phyloP scores from a whole-genome alignment of 495 filamentous ascomycete genomes.

The Podospora pseudoanserina region DNA sequence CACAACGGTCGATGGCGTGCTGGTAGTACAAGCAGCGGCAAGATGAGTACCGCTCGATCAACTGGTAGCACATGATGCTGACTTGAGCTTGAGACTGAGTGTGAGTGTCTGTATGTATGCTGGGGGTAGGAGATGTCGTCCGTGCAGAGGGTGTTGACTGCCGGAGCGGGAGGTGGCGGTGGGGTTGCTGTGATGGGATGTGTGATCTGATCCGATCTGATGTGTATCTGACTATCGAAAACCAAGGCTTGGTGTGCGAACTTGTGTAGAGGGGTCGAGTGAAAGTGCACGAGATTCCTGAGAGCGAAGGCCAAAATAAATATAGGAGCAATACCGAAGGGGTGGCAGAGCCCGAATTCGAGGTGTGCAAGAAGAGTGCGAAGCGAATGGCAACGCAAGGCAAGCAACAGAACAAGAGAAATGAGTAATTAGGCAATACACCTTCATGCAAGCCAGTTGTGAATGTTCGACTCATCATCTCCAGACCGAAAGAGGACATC shows the following conservation, averaged over 20 bases:
- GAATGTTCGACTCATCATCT: conserved; percentile 30
- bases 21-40: conserved; percentile 83
- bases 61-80: conserved; percentile 65
- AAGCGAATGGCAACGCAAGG: conserved; percentile 22
- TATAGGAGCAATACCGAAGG: conserved; percentile 22
- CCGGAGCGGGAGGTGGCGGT: conserved; percentile 8
- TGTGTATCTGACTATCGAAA: background rate
- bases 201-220: conserved; percentile 10
- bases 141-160: conserved; percentile 3
- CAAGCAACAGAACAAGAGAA: conserved; percentile 21
- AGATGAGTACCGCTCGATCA: conserved; percentile 75
- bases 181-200: conserved; percentile 10
- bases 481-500: conserved; percentile 23
- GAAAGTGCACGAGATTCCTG: conserved; percentile 12
- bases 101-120: background rate
- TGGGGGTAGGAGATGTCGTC: conserved; percentile 1
- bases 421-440: conserved; percentile 37
- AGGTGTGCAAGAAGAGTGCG: conserved; percentile 2
- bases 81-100: background rate
- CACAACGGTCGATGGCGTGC: conserved; percentile 76
- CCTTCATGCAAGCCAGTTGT: conserved; percentile 19
- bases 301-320: conserved; percentile 22
- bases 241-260: conserved; percentile 3
- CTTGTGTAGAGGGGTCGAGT: conserved; percentile 10
- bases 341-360: conserved; percentile 10